These are phyloP conservation scores for Puccinellia tenuiflora DNA, from an alignment of 176 grass and related monocot species.

Conservation along the genomic window DNA sequence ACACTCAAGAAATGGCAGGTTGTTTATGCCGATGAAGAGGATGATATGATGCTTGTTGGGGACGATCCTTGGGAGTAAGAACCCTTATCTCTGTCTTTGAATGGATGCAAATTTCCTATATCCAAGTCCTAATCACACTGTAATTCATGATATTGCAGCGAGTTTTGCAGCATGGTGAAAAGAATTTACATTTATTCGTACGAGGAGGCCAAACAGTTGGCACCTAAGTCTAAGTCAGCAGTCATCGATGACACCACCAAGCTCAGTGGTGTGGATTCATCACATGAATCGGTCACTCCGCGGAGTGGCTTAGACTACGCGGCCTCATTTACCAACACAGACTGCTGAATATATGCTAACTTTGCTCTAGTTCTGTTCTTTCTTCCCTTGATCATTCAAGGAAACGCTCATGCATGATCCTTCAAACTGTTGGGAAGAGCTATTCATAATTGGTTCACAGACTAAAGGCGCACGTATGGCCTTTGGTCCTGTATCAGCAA, in stretches of 20 bases:
- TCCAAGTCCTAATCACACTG: conserved; percentile 4
- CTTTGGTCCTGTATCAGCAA: conserved; percentile 1
- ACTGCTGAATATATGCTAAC: conserved; percentile 31
- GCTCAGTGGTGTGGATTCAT: conserved; percentile 26
- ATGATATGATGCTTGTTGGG: conserved; percentile 95
- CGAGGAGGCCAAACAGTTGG: conserved; percentile 63
- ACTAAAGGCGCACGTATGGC: not conserved
- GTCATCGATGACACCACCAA: conserved; percentile 22
- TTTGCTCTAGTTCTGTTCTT: conserved; percentile 18
- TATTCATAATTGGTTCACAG: not conserved
- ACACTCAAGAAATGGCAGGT: conserved; percentile 64
- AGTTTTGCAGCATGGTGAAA: conserved; percentile 77
- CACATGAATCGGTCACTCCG: conserved; percentile 8
- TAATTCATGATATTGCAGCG: conserved; percentile 47
- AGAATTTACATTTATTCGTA: conserved; percentile 84
- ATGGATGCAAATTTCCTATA: not conserved
- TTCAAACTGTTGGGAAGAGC: not conserved
- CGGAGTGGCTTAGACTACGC: conserved; percentile 1
- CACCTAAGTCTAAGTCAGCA: conserved; percentile 47
- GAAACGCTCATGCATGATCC: not conserved
- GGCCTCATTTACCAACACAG: conserved; percentile 6
- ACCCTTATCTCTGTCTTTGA: not conserved
- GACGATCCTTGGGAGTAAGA: conserved; percentile 97
- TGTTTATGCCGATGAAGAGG: conserved; percentile 77
- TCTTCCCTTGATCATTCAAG: not conserved